These are phyloP conservation scores for Alternaria postmessia DNA, from an alignment of 2,329 filamentous ascomycete genomes.

Conservation along the genomic window DNA sequence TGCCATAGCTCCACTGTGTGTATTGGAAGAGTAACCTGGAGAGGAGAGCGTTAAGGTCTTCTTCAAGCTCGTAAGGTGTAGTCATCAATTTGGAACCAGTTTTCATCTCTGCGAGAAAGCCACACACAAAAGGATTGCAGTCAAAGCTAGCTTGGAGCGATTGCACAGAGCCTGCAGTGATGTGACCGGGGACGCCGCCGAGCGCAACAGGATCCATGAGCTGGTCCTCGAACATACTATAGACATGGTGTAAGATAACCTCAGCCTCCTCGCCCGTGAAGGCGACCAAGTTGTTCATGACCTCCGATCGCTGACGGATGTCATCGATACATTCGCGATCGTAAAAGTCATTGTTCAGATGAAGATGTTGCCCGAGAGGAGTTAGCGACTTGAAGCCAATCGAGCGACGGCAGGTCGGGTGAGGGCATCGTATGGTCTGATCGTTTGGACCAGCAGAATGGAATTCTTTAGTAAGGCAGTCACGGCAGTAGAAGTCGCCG, in stretches of 20 bases:
- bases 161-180: not conserved
- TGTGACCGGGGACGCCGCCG: conserved; percentile 4
- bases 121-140: conserved; percentile 6
- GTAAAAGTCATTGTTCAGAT: conserved; percentile 3
- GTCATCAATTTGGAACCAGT: conserved; percentile 4
- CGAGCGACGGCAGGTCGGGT: conserved; percentile 5
- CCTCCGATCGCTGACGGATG: conserved; percentile 14
- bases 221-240: conserved; percentile 13
- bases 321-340: conserved; percentile 12
- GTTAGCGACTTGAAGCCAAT: conserved; percentile 9
- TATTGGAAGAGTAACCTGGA: not conserved
- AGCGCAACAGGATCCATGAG: conserved; percentile 14
- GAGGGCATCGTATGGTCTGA: conserved; percentile 16
- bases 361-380: not conserved
- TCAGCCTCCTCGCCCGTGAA: conserved; percentile 15
- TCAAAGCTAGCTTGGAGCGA: not conserved
- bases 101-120: conserved; percentile 8
- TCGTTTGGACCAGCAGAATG: not conserved
- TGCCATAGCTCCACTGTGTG: not conserved
- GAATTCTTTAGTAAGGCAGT: conserved; percentile 17
- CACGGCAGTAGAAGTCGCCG: conserved; percentile 18
- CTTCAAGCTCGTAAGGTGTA: conserved; percentile 13
- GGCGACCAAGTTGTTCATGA: conserved; percentile 18
- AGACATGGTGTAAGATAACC: conserved; percentile 9
- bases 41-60: conserved; percentile 5